These are phyloP conservation scores for Diaporthe ampelina DNA, from an alignment of 2,329 filamentous ascomycete species.

Conservation along the genomic window DNA sequence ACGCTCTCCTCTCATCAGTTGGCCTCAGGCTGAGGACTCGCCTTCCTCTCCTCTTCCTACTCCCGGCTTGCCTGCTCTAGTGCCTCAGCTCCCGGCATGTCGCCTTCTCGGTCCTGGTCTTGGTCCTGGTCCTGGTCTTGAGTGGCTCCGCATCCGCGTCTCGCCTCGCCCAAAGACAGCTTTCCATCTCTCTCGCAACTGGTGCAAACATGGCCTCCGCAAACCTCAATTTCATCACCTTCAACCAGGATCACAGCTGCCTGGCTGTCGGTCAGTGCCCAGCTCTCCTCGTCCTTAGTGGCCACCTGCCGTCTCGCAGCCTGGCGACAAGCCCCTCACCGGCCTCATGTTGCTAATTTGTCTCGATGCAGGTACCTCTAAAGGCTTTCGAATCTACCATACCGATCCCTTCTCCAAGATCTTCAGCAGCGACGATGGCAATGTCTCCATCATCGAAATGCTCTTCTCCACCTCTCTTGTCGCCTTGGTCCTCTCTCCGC, in stretches of 20 bases:
- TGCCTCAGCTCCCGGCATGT: slow-evolving; percentile 16
- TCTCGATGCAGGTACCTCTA: slow-evolving; percentile 78
- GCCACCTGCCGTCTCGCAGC: neutral
- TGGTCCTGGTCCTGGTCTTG: slow-evolving; percentile 18
- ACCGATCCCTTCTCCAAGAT: slow-evolving; percentile 97
- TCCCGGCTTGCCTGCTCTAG: neutral
- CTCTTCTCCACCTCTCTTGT: slow-evolving; percentile 98
- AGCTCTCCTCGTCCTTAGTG: neutral
- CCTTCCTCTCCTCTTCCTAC: neutral
- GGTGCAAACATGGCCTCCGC: slow-evolving; percentile 71
- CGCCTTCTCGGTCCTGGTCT: slow-evolving; percentile 11
- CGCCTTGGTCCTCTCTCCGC: slow-evolving; percentile 90
- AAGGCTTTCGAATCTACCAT: slow-evolving; percentile 95
- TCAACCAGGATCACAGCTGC: slow-evolving; percentile 99
- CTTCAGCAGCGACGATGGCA: slow-evolving; percentile 93
- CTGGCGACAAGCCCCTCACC: slow-evolving; percentile 16
- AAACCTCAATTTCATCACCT: slow-evolving; percentile 96
- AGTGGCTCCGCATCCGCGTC: neutral
- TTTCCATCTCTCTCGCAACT: neutral
- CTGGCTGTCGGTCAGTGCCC: slow-evolving; percentile 85
- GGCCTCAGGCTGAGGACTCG: neutral
- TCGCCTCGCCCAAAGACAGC: neutral
- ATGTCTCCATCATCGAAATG: slow-evolving; percentile 98
- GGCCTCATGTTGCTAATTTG: slow-evolving; percentile 1
- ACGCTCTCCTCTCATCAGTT: neutral